Evolutionary conservation across 176 grass and related monocot genomes (phyloP).

Genomic region (Secale cereale): DNA sequence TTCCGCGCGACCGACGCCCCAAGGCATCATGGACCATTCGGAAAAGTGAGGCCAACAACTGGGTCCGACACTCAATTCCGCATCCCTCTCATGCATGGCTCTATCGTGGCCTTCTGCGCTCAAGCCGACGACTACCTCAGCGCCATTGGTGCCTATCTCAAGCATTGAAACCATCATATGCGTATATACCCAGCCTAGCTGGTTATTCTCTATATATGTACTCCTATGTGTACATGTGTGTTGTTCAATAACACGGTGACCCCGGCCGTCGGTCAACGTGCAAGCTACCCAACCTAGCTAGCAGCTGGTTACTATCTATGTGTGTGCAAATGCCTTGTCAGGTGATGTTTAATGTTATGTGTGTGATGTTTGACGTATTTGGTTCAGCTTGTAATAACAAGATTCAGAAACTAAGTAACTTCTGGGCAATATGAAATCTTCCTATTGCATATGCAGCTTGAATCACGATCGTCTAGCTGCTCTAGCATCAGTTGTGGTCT

Average conservation of each 20-base stretch:
- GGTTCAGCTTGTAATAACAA: no score
- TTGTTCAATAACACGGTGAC: background rate
- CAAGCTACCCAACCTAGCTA: background rate
- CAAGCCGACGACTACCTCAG: background rate
- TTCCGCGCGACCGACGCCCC: background rate
- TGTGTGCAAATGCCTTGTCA: background rate
- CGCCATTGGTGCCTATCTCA: background rate
- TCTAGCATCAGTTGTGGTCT: no score
- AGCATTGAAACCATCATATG: background rate
- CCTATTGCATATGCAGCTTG: no score
- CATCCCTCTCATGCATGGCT: background rate
- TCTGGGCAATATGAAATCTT: background rate
- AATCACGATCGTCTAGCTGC: no score
- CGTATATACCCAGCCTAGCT: background rate
- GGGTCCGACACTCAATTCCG: background rate
- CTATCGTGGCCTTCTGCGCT: background rate
- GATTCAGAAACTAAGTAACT: background rate
- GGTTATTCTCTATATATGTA: background rate
- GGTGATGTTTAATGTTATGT: background rate
- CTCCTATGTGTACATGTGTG: background rate
- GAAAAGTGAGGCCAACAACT: background rate
- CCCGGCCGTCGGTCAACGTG: background rate
- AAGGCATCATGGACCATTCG: background rate
- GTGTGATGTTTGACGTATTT: background rate
- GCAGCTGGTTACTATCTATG: background rate